phyloP scores from a whole-genome alignment of 2,329 filamentous ascomycete species.

The Cordyceps cicadae region DNA sequence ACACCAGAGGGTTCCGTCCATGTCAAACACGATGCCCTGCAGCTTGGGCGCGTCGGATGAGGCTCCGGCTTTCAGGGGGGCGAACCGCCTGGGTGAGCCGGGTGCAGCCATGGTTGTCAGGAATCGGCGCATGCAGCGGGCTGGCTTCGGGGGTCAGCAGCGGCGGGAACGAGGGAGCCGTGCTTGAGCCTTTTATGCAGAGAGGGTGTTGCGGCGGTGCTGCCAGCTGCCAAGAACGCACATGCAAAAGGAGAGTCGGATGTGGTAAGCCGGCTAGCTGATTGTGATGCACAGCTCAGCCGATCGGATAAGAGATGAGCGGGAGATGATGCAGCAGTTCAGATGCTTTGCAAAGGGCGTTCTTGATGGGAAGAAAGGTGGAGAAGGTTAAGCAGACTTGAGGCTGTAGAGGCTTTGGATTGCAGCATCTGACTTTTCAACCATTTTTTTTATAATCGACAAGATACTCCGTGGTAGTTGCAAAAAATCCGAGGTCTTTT shows the following conservation, averaged over 20 bases:
- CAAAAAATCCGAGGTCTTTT: too few species aligned
- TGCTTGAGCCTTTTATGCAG: conserved; percentile 3
- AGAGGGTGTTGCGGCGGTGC: background rate
- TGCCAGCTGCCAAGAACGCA: background rate
- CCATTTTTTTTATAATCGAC: too few species aligned
- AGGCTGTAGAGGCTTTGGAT: background rate
- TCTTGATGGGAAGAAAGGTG: background rate
- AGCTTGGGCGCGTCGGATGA: conserved; percentile 35
- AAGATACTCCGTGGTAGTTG: too few species aligned
- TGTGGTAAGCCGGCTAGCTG: background rate
- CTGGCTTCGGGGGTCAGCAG: background rate
- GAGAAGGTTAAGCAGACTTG: background rate
- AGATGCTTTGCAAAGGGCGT: background rate
- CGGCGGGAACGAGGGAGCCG: too few species aligned
- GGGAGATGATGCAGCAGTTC: background rate
- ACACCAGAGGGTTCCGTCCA: conserved; percentile 90
- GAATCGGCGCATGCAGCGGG: conserved; percentile 20
- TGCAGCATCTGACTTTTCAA: background rate
- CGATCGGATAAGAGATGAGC: too few species aligned
- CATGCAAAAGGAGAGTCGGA: background rate
- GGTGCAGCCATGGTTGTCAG: conserved; percentile 35
- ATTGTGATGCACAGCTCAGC: background rate
- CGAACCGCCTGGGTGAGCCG: conserved; percentile 39
- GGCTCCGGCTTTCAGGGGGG: conserved; percentile 40
- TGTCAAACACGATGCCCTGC: conserved; percentile 71